phyloP scores from a whole-genome alignment of 768 basidiomycete genomes.

The Macrocybe gigantea region DNA sequence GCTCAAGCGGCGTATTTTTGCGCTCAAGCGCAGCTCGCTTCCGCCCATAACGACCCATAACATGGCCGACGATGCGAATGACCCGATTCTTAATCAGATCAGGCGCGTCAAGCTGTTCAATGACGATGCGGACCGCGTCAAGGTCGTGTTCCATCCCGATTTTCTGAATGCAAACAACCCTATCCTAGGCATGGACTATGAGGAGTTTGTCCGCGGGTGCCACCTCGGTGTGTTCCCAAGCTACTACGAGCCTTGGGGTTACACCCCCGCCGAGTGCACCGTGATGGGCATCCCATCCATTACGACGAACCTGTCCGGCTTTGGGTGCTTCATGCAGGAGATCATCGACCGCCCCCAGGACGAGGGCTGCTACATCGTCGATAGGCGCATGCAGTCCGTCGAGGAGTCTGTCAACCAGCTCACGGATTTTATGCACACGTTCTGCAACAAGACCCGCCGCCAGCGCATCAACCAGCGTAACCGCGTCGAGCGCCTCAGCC shows the following conservation, averaged over 20 bases:
- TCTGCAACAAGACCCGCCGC: constrained; percentile 80
- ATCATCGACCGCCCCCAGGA: constrained; percentile 91
- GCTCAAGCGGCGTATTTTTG: constrained; percentile 94
- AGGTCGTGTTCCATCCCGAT: constrained; percentile 97
- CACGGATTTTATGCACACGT: constrained; percentile 66
- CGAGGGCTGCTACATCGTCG: constrained; percentile 96
- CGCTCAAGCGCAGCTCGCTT: constrained; percentile 89
- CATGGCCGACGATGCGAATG: constrained; percentile 89
- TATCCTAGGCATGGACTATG: constrained; percentile 94
- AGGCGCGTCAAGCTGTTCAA: constrained; percentile 95
- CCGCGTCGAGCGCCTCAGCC: constrained; percentile 90
- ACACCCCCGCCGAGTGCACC: constrained; percentile 98
- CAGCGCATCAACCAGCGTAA: constrained; percentile 99
- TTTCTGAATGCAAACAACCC: constrained; percentile 98
- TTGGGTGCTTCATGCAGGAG: constrained; percentile 98
- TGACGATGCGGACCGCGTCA: constrained; percentile 80
- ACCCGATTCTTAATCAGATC: constrained; percentile 94
- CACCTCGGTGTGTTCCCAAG: constrained; percentile 98
- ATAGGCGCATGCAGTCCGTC: constrained; percentile 81
- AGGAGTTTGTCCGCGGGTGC: constrained; percentile 97
- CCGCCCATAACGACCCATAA: constrained; percentile 98
- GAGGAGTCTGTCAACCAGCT: constrained; percentile 91
- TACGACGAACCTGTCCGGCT: constrained; percentile 96
- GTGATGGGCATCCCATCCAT: constrained; percentile 99
- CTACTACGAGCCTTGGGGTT: constrained; percentile 96